A percentile compares a stretch with the other conserved stretches of the same genome.
phyloP scores from a whole-genome alignment of 2,329 filamentous ascomycete species.

The Cercospora brassicicola region DNA sequence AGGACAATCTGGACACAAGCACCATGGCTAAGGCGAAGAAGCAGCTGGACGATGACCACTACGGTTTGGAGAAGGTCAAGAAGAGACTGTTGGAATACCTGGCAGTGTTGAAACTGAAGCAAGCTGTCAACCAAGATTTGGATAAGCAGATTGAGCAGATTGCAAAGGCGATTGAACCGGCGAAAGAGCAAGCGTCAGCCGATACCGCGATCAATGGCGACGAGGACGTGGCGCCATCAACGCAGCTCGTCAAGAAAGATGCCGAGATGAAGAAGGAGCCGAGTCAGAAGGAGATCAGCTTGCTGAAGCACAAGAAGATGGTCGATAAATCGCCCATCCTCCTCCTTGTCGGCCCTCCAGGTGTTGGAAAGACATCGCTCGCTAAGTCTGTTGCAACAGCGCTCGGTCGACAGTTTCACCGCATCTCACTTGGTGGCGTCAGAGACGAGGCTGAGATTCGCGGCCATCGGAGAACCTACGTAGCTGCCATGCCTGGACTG shows the following conservation, averaged over 20 bases:
- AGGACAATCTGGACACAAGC: constrained; percentile 79
- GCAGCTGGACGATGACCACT: constrained; percentile 94
- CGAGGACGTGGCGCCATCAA: constrained; percentile 54
- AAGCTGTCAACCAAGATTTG: constrained; percentile 79
- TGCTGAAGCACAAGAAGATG: constrained; percentile 79
- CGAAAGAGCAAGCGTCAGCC: constrained; percentile 42
- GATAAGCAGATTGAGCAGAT: constrained; percentile 70
- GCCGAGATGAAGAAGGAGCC: constrained; percentile 44
- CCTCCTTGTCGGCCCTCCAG: constrained; percentile 87
- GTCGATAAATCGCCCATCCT: constrained; percentile 95
- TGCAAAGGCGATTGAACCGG: constrained; percentile 45
- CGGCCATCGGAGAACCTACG: constrained; percentile 91
- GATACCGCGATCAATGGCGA: constrained; percentile 52
- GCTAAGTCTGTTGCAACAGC: constrained; percentile 91
- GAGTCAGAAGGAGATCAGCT: constrained; percentile 63
- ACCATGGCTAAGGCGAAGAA: constrained; percentile 78
- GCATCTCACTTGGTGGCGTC: constrained; percentile 93
- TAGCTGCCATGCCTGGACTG: constrained; percentile 96
- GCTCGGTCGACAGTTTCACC: constrained; percentile 90
- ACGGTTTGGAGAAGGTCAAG: constrained; percentile 95
- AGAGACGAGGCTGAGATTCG: constrained; percentile 96
- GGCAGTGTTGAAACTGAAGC: constrained; percentile 92
- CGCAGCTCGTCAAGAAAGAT: constrained; percentile 36
- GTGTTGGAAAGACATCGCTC: constrained; percentile 92
- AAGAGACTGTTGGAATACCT: constrained; percentile 93